Base-by-base conservation (phyloP, 768 basidiomycete species). In the Leccinum olivaceopallidum region DNA sequence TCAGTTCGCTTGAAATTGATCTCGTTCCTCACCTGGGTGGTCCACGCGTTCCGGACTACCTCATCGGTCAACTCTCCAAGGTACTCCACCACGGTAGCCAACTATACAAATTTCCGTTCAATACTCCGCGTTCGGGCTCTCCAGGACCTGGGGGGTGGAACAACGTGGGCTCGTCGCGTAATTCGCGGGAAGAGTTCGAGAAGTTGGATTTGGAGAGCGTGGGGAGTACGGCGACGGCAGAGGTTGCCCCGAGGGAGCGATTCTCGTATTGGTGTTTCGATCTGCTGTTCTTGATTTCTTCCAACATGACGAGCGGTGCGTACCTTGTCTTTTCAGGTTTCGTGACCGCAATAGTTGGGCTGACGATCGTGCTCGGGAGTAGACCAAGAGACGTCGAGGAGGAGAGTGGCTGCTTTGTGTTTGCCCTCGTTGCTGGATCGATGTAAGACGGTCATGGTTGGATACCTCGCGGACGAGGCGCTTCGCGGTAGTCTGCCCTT, bases 401-500 rank as follows among this genome's bases (percentile, higher is more conserved):
- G 81, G 66, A 79, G 94, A 20, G 78, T 96, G 3, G 91, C 95
- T 1, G 84, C 87, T 1, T 73, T 95, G 48, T 84, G 83, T 62
- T 71, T 95, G 6, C 86, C 92, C 0, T 81, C 86, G 1, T 75
- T 98, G 30, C 76, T 98, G 28, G 84, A 82, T 61, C 86, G 95
- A n/a, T 94, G 91, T 74, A 81, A 83, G 49, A 76, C 79, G 1
- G 81, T 86, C 0, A 76, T 98, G 58, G 79, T 84, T 18, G 80
- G 83, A 8, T 98, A 90, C 68, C 80, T 96, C 16, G 94, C 92
- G 0, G 96, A 98, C 67, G 88, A 90, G 64, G 82, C 85, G 2
- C 69, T 98, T 34, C 83, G 95, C n/a, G 94, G 95, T 2, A 84
- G 83, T 61, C 78, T 95, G 60, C 96, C 96, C 1, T 95, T 97